Evolutionary conservation across 257 asterid species (phyloP).

Genomic region (Fraxinus excelsior): DNA sequence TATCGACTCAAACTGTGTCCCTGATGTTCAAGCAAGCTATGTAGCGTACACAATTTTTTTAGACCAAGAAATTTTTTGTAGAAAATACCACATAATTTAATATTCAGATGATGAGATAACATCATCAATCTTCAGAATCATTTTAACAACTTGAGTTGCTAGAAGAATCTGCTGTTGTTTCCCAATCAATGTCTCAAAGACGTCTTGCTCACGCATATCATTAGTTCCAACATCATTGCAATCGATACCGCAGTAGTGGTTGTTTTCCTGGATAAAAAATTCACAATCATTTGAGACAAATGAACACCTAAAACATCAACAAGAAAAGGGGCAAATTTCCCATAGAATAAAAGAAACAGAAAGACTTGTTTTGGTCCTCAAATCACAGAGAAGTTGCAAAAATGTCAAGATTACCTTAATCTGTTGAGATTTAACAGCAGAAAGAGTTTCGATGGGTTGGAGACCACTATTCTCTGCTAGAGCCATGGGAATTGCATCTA

Average conservation of each 20-base stretch:
- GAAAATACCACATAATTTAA: conserved; percentile 28
- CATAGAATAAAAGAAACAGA: background rate
- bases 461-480: conserved; percentile 97
- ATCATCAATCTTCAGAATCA: conserved; percentile 86
- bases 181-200: conserved; percentile 82
- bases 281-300: background rate
- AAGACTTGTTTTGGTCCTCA: background rate
- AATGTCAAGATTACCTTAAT: conserved; percentile 32
- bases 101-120: conserved; percentile 76
- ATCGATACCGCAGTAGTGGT: conserved; percentile 70
- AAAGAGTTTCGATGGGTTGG: conserved; percentile 89
- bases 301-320: background rate
- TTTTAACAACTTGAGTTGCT: conserved; percentile 86
- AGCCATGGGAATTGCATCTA: conserved; percentile 97
- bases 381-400: background rate
- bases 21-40: background rate
- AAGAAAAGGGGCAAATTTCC: background rate
- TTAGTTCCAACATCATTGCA: conserved; percentile 88
- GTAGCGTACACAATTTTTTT: background rate
- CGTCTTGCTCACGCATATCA: conserved; percentile 86
- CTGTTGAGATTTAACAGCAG: conserved; percentile 92
- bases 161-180: conserved; percentile 87
- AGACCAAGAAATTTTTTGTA: background rate
- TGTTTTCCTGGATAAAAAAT: conserved; percentile 53
- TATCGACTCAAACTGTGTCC: background rate